These are phyloP conservation scores for Podospora didyma DNA, from an alignment of 495 filamentous ascomycete genomes.

Conservation along the genomic window DNA sequence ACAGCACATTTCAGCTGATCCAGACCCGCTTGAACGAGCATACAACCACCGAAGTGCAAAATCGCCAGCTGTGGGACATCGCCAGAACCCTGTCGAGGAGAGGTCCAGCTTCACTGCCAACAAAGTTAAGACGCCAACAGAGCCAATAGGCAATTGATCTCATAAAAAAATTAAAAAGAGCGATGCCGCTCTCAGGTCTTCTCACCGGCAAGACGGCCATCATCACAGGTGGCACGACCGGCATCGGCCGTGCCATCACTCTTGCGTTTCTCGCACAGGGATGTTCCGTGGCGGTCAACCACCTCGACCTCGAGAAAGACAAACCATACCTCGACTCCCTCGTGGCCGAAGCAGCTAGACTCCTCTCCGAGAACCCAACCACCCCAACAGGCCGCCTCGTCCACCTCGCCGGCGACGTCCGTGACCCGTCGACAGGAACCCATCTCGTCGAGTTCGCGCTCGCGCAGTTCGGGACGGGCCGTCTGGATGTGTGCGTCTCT, in stretches of 20 bases:
- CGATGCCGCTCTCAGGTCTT: constrained; percentile 48
- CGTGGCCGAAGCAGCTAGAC: constrained; percentile 46
- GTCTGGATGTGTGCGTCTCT: constrained; percentile 76
- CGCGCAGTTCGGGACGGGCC: constrained; percentile 44
- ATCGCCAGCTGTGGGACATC: no score
- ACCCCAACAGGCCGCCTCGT: constrained; percentile 53
- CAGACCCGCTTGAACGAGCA: no score
- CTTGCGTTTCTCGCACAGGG: constrained; percentile 68
- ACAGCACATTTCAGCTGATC: no score
- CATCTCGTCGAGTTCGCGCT: constrained; percentile 56
- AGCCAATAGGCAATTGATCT: no score
- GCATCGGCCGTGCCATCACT: constrained; percentile 72
- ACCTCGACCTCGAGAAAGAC: constrained; percentile 57
- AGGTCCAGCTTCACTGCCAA: no score
- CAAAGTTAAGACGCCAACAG: no score
- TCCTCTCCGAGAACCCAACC: constrained; percentile 23
- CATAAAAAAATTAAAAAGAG: no score
- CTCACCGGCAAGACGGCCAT: constrained; percentile 67
- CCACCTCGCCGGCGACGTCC: constrained; percentile 63
- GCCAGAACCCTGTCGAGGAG: no score
- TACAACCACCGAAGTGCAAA: no score
- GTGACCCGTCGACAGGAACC: constrained; percentile 57
- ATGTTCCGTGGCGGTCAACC: constrained; percentile 65
- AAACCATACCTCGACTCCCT: constrained; percentile 50
- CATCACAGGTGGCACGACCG: constrained; percentile 72